Percentiles rank a stretch among this genome's conserved stretches.
phyloP scores from a whole-genome alignment of 805 yeast species.

The Cyberlindnera misumaiensis region DNA sequence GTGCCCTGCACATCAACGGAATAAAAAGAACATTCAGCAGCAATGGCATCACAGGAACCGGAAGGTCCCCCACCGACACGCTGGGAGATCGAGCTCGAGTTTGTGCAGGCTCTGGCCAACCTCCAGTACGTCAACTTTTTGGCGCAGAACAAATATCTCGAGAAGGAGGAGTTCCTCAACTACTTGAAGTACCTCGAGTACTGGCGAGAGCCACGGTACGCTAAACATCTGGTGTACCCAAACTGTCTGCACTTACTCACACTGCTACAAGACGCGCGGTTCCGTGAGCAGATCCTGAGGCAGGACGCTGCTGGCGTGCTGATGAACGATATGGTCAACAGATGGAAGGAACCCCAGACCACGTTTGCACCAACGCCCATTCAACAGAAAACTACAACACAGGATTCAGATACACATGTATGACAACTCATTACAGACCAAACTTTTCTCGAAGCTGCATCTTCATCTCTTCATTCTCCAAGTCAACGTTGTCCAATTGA shows the following conservation, averaged over 20 bases:
- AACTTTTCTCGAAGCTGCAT: conserved; percentile 14
- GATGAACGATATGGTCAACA: conserved; percentile 70
- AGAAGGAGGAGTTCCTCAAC: conserved; percentile 62
- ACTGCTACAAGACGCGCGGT: conserved; percentile 39
- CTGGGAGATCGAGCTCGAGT: conserved; percentile 89
- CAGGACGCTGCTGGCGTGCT: conserved; percentile 49
- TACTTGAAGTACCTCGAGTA: conserved; percentile 79
- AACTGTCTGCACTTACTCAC: conserved; percentile 76
- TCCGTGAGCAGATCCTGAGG: conserved; percentile 48
- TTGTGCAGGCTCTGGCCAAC: conserved; percentile 88
- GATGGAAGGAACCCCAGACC: conserved; percentile 40
- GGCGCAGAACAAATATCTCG: conserved; percentile 76
- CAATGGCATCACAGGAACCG: no score
- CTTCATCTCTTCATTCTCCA: conserved; percentile 14
- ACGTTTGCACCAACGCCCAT: conserved; percentile 23
- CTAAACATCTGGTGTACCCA: conserved; percentile 72
- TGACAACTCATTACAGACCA: conserved; percentile 6
- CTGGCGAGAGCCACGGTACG: conserved; percentile 72
- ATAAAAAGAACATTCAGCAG: not conserved
- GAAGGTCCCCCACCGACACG: conserved; percentile 53
- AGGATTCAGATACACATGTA: conserved; percentile 2
- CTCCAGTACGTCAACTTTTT: conserved; percentile 80
- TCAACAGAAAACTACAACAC: not conserved
- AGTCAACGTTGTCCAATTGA: conserved; percentile 16
- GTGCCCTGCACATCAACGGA: no score